A percentile compares a stretch with the other conserved stretches of the same genome.
Conservation (phyloP, 176 grass and related monocot species). For the Pontederia paniculata region DNA sequence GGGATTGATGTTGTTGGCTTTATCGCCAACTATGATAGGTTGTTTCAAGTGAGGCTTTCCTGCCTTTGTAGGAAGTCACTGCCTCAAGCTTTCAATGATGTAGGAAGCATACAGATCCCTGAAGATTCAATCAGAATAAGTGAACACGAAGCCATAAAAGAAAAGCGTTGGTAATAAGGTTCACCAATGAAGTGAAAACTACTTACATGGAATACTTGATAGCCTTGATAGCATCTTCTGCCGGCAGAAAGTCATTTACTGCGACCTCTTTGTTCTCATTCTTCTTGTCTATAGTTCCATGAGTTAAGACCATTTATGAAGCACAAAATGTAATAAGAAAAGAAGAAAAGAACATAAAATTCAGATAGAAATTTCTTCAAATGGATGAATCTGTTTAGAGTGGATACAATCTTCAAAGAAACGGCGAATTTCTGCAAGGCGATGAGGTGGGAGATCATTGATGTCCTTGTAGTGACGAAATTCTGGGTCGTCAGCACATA, state of each 20-base stretch:
- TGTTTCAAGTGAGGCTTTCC: no score
- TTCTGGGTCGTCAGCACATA: slow-evolving; percentile 96
- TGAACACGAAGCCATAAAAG: not conserved
- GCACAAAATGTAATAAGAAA: not conserved
- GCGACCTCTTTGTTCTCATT: slow-evolving; percentile 98
- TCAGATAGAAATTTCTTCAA: not conserved
- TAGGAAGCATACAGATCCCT: slow-evolving; percentile 87
- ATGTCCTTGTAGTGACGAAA: slow-evolving; percentile 89
- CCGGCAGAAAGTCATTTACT: slow-evolving; percentile 92
- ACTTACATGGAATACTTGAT: slow-evolving; percentile 92
- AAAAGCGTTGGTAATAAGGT: not conserved
- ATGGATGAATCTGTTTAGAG: not conserved
- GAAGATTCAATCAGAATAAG: not conserved
- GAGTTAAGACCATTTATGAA: not conserved
- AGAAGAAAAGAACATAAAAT: not conserved
- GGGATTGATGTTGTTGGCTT: no score
- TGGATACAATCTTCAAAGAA: slow-evolving; percentile 94
- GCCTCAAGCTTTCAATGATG: slow-evolving; percentile 73
- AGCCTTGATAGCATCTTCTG: slow-evolving; percentile 58
- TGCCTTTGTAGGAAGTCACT: slow-evolving; percentile 19
- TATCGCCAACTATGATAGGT: no score
- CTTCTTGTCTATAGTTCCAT: slow-evolving; percentile 60
- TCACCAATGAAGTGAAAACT: slow-evolving; percentile 9
- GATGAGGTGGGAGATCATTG: slow-evolving; percentile 73
- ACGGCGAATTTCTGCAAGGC: slow-evolving; percentile 89